Base-by-base conservation (phyloP, 108 stramenopile genomes). In the Schizochytrium sp. region DNA sequence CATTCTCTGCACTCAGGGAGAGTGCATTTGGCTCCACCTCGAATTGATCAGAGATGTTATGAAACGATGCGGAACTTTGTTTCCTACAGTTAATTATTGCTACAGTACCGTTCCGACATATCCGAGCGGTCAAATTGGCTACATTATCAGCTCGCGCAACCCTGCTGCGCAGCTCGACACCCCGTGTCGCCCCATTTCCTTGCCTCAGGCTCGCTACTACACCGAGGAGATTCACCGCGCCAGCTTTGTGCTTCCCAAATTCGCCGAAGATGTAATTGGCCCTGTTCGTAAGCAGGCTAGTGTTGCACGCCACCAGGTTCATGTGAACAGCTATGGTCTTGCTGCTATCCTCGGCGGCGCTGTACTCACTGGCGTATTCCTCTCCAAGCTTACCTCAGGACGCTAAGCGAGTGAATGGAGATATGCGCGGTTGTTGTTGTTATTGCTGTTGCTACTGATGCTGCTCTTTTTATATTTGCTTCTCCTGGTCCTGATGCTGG, bases 61-160 rank as follows among this genome's bases (percentile, higher is more conserved):
- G 40, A 64, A 90, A 15, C 92, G 93, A 45, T 95, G 97, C 73
- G 72, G 88, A n/a, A 72, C 90, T 46, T 90, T 95, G 1, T 99
- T 96, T 88, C 89, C 93, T 19, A 91, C 94, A 1, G 97, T 98
- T 50, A 97, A 97, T 72, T 99, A 99, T 91, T 98, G 98, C 4
- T 98, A 96, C 92, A 97, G 97, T n/a, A 96, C 96, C 40, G 97
- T 99, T 72, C 99, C 99, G 7, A 97, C 98, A 40, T 99, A 99
- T 91, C 99, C 99, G 3, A 95, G 94, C 40, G 99, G 99, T 3
- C 98, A 98, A 92, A 99, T 99, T 91, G 99, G 98, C 1, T 98
- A 99, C 89, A 94, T 99, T 53, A 61, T 99, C 15, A 19, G 50
- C 50, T 83, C 50, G 50, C 47, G 53, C 28, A 83, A 83, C 76